These are phyloP conservation scores for Amanita inopinata DNA, from an alignment of 768 basidiomycete genomes.

Conservation along the genomic window DNA sequence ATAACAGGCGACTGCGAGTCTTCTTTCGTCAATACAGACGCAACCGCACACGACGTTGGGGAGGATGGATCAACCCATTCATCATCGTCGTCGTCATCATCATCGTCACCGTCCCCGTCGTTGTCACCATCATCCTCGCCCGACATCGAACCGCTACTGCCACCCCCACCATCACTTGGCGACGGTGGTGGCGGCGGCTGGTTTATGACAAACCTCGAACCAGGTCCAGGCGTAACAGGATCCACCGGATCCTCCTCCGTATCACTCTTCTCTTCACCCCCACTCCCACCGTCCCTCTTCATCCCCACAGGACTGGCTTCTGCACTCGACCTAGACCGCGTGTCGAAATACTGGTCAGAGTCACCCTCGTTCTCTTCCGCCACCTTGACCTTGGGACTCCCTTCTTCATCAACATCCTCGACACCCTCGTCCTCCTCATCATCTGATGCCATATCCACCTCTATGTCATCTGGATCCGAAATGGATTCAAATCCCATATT, in stretches of 20 bases:
- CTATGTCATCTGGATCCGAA: conserved; percentile 66
- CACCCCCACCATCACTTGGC: not conserved
- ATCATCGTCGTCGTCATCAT: conserved; percentile 44
- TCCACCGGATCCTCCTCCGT: conserved; percentile 67
- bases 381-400: conserved; percentile 15
- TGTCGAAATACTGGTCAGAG: conserved; percentile 45
- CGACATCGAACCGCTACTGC: conserved; percentile 10
- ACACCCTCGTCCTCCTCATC: conserved; percentile 15
- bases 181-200: conserved; percentile 15
- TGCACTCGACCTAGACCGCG: conserved; percentile 27
- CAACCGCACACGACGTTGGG: too few species aligned
- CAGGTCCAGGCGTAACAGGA: conserved; percentile 60
- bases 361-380: conserved; percentile 28
- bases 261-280: conserved; percentile 22
- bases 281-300: conserved; percentile 29
- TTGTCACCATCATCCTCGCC: conserved; percentile 8
- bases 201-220: conserved; percentile 28
- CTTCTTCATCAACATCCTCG: conserved; percentile 17
- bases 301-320: not conserved
- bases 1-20: not conserved
- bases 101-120: conserved; percentile 26
- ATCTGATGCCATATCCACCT: conserved; percentile 35
- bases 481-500: conserved; percentile 75
- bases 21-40: conserved; percentile 18
- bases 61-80: conserved; percentile 71